Conservation (phyloP, 139 green algal species). For the Diplosphaera chodatii region DNA sequence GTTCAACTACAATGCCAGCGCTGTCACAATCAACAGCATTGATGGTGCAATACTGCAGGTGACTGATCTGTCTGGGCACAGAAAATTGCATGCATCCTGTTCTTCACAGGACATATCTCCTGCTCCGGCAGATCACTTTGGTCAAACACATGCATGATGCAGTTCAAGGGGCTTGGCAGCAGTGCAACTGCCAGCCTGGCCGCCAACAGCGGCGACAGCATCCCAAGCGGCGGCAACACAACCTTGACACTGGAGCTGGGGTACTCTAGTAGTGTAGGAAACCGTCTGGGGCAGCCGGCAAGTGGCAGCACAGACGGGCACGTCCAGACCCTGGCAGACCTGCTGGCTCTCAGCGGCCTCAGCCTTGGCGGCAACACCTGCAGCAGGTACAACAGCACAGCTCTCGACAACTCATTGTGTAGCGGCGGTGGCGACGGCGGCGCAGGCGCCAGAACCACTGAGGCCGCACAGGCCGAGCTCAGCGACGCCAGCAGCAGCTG, state of each 20-base stretch:
- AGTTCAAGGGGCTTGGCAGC: not conserved
- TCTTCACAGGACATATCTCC: too few relatives aligned
- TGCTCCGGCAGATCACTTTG: too few relatives aligned
- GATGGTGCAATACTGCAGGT: not conserved
- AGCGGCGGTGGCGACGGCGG: too few relatives aligned
- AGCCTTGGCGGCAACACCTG: not conserved
- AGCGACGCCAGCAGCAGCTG: not conserved
- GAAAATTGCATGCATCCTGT: too few relatives aligned
- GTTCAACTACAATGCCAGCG: not conserved
- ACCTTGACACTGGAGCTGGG: not conserved
- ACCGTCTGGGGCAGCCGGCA: not conserved
- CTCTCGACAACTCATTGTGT: not conserved
- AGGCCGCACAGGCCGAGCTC: not conserved
- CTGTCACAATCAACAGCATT: not conserved
- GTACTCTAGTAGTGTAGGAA: not conserved
- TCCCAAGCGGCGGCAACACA: not conserved
- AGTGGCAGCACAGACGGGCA: not conserved
- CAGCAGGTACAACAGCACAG: not conserved
- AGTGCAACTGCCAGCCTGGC: not conserved
- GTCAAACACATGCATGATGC: too few relatives aligned
- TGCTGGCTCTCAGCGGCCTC: not conserved
- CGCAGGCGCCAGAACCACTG: not conserved
- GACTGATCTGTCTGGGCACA: not conserved
- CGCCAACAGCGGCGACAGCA: too few relatives aligned
- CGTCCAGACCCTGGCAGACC: not conserved